These are phyloP conservation scores for Mentha longifolia DNA, from an alignment of 257 asterid species.

Conservation along the genomic window DNA sequence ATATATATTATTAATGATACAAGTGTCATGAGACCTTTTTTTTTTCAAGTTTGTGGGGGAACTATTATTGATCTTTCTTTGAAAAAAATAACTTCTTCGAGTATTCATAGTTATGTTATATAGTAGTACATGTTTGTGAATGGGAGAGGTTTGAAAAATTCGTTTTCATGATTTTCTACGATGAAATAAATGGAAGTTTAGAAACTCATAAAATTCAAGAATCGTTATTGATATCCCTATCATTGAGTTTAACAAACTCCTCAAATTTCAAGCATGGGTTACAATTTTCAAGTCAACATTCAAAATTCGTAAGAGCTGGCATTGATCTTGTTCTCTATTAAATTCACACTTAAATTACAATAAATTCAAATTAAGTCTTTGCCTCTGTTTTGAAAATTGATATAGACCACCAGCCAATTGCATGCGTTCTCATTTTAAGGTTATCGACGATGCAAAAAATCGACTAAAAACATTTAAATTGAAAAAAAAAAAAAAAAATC, in stretches of 20 bases:
- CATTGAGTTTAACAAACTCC: constrained; percentile 23
- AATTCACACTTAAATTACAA: constrained; percentile 21
- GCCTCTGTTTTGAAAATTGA: neutral
- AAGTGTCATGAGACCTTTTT: no score
- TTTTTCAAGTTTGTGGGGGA: no score
- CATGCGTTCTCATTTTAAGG: neutral
- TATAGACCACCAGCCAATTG: neutral
- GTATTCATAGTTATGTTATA: no score
- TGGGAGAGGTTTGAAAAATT: neutral
- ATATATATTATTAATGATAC: no score
- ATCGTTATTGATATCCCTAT: constrained; percentile 22
- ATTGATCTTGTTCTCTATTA: constrained; percentile 2
- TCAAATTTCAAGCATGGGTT: constrained; percentile 10
- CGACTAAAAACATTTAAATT: neutral
- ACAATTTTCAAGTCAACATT: constrained; percentile 30
- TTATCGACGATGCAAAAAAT: neutral
- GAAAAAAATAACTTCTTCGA: no score
- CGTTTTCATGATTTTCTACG: neutral
- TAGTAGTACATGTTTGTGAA: no score
- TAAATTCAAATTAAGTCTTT: neutral
- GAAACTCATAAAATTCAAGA: constrained; percentile 1
- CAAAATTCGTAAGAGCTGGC: constrained; percentile 20
- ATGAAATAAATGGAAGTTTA: neutral
- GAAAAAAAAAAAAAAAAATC: neutral
- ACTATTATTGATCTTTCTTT: no score